phyloP scores from a whole-genome alignment of 2,329 filamentous ascomycete species.

The Colletotrichum trifolii region DNA sequence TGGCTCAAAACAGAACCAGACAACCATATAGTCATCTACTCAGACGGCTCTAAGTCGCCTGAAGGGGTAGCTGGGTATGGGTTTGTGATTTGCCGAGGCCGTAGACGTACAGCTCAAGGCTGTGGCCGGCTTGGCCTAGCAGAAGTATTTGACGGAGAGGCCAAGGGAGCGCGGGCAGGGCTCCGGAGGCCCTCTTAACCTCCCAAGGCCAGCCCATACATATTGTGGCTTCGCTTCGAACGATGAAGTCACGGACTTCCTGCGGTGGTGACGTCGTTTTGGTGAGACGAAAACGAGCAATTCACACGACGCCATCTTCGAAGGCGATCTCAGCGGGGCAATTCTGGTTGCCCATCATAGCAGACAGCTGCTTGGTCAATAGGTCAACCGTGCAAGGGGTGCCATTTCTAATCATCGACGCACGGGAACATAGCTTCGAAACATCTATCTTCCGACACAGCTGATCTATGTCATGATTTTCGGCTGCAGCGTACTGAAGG shows the following conservation, averaged over 20 bases:
- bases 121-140: background rate
- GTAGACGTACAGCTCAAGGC: background rate
- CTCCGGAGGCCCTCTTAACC: background rate
- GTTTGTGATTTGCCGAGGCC: background rate
- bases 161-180: background rate
- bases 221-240: conserved; percentile 42
- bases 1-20: background rate
- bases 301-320: conserved; percentile 41
- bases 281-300: conserved; percentile 41
- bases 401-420: conserved; percentile 35
- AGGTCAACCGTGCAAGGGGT: conserved; percentile 39
- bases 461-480: conserved; percentile 37
- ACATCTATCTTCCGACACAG: conserved; percentile 36
- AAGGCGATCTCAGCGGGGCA: conserved; percentile 44
- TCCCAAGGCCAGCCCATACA: background rate
- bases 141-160: background rate
- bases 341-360: conserved; percentile 43
- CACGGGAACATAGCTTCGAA: conserved; percentile 37
- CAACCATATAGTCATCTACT: background rate
- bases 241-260: conserved; percentile 40
- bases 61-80: background rate
- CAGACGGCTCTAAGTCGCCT: background rate
- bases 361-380: conserved; percentile 36
- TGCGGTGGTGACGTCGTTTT: conserved; percentile 38
- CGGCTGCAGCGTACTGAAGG: conserved; percentile 36